A percentile compares a stretch with the other conserved stretches of the same genome.
Conservation (phyloP, 257 asterid genomes). For the Fraxinus americana region DNA sequence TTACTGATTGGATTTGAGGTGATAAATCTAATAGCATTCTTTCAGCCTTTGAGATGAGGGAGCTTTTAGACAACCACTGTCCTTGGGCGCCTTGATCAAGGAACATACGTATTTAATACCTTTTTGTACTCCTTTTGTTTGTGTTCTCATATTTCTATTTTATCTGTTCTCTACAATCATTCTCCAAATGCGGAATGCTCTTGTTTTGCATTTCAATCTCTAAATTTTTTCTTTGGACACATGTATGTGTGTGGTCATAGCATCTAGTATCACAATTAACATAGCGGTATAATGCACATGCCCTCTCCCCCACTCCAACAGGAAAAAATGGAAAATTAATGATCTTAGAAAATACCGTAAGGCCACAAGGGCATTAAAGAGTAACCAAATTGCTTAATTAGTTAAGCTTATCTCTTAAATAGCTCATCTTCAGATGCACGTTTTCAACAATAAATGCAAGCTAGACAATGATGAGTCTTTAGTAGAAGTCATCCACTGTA, state of each 20-base stretch:
- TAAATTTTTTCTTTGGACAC: neutral
- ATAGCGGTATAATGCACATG: neutral
- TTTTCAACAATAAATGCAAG: neutral
- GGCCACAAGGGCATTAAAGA: neutral
- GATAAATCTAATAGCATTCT: neutral
- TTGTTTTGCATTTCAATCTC: neutral
- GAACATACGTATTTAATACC: too few relatives aligned
- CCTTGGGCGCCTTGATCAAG: too few relatives aligned
- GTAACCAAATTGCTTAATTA: neutral
- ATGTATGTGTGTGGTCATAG: neutral
- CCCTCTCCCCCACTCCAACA: too few relatives aligned
- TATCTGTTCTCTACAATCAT: too few relatives aligned
- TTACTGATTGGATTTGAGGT: too few relatives aligned
- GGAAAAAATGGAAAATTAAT: neutral
- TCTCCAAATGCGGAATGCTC: neutral
- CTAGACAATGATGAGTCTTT: neutral
- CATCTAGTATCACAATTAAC: neutral
- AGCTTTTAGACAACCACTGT: neutral
- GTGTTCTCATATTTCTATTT: too few relatives aligned
- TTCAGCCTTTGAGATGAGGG: neutral
- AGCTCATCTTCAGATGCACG: neutral
- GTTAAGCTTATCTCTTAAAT: neutral
- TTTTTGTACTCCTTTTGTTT: too few relatives aligned
- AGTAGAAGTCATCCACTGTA: neutral
- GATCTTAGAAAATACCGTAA: neutral